Conservation (phyloP, 108 stramenopile genomes). For the Cyclotella distinguenda region DNA sequence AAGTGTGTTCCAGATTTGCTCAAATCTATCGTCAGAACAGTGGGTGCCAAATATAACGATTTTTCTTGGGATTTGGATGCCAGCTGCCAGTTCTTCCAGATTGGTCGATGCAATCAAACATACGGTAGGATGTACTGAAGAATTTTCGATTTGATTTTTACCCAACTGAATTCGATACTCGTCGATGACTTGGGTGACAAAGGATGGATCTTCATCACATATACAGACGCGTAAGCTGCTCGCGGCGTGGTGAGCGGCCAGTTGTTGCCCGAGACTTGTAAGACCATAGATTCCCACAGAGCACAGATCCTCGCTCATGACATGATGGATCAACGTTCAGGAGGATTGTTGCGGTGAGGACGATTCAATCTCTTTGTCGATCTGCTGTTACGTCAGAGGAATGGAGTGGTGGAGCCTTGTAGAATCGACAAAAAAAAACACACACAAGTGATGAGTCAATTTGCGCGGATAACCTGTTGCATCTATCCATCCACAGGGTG, state of each 20-base stretch:
- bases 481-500: no score
- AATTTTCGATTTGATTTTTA: neutral
- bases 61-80: conserved; percentile 20
- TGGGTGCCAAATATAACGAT: conserved; percentile 38
- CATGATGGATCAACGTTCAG: no score
- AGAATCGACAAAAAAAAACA: no score
- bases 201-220: conserved; percentile 28
- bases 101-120: conserved; percentile 20
- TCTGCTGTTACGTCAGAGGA: no score
- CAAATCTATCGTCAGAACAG: conserved; percentile 21
- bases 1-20: conserved; percentile 24
- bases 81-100: conserved; percentile 17
- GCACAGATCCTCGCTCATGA: conserved; percentile 33
- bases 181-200: conserved; percentile 27
- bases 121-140: conserved; percentile 9
- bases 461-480: no score
- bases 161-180: conserved; percentile 22
- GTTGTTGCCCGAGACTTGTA: conserved; percentile 27
- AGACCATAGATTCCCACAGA: conserved; percentile 33
- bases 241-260: conserved; percentile 39
- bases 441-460: no score
- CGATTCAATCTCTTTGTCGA: no score
- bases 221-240: conserved; percentile 26
- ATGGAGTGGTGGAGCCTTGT: no score
- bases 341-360: no score